Evolutionary conservation across 1,139 yeast species (phyloP).

Genomic region (Nakaseomyces glabratus): DNA sequence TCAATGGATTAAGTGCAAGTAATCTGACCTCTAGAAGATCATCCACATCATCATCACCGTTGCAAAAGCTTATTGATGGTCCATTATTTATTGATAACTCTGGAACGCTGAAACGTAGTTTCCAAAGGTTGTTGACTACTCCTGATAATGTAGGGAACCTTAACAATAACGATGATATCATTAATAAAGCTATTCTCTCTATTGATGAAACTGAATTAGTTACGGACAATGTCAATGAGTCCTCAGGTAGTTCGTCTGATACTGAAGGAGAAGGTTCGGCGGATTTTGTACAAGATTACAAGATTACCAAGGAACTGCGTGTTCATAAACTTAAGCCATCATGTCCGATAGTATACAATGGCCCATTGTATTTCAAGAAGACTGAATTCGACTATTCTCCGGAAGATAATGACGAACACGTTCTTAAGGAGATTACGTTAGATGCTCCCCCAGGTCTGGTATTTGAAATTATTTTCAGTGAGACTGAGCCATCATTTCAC

Average conservation of each 20-base stretch:
- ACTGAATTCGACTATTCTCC: slow-evolving; percentile 42
- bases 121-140: not conserved
- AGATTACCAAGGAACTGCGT: not conserved
- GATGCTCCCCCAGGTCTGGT: slow-evolving; percentile 71
- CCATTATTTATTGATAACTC: slow-evolving; percentile 4
- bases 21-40: slow-evolving; percentile 2
- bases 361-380: slow-evolving; percentile 40
- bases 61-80: slow-evolving; percentile 2
- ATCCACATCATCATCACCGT: not conserved
- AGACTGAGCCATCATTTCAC: slow-evolving; percentile 47
- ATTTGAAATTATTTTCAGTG: slow-evolving; percentile 62
- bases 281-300: not conserved
- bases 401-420: slow-evolving; percentile 47
- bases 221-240: not conserved
- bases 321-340: slow-evolving; percentile 26
- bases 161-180: not conserved
- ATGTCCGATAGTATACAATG: slow-evolving; percentile 18
- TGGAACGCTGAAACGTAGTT: slow-evolving; percentile 1
- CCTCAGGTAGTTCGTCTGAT: not conserved
- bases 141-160: not conserved
- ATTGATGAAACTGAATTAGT: slow-evolving; percentile 2
- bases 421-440: slow-evolving; percentile 44
- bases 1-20: not conserved
- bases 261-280: not conserved
- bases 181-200: slow-evolving; percentile 2